Evolutionary conservation across 148 eudicot species (phyloP).

Genomic region (Agrostemma githago): DNA sequence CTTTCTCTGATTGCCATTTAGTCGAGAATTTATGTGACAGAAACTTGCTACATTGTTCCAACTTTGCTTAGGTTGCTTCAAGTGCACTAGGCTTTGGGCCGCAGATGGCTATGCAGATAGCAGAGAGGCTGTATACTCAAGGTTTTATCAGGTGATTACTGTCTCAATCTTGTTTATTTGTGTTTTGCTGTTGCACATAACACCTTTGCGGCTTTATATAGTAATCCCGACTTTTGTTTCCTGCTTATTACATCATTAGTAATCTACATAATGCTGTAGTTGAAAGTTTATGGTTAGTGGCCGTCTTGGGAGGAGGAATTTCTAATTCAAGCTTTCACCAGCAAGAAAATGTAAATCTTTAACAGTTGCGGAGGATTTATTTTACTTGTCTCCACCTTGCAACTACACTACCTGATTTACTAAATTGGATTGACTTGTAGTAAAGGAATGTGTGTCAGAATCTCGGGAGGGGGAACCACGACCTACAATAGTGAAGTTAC

Average conservation of each 20-base stretch:
- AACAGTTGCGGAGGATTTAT: background rate
- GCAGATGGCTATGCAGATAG: slow-evolving; percentile 88
- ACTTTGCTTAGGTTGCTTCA: slow-evolving; percentile 72
- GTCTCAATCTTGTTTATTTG: slow-evolving; percentile 10
- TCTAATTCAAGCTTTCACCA: background rate
- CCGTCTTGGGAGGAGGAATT: background rate
- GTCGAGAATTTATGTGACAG: background rate
- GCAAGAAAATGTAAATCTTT: background rate
- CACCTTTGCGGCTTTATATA: slow-evolving; percentile 1
- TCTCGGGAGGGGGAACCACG: background rate
- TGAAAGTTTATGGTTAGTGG: background rate
- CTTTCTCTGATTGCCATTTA: slow-evolving; percentile 5
- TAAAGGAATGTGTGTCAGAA: background rate
- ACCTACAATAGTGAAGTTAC: background rate
- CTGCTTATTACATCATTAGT: background rate
- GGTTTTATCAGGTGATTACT: slow-evolving; percentile 77
- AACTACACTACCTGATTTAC: background rate
- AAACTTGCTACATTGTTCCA: slow-evolving; percentile 17
- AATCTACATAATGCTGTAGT: slow-evolving; percentile 4
- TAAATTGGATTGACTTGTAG: background rate
- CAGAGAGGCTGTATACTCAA: slow-evolving; percentile 94
- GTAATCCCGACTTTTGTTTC: background rate
- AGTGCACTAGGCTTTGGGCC: slow-evolving; percentile 91
- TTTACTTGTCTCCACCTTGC: background rate
- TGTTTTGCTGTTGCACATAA: background rate